Percentiles rank a stretch among this genome's conserved stretches.
Conservation (phyloP, 2,329 filamentous ascomycete species). For the Alternaria triticimaculans region DNA sequence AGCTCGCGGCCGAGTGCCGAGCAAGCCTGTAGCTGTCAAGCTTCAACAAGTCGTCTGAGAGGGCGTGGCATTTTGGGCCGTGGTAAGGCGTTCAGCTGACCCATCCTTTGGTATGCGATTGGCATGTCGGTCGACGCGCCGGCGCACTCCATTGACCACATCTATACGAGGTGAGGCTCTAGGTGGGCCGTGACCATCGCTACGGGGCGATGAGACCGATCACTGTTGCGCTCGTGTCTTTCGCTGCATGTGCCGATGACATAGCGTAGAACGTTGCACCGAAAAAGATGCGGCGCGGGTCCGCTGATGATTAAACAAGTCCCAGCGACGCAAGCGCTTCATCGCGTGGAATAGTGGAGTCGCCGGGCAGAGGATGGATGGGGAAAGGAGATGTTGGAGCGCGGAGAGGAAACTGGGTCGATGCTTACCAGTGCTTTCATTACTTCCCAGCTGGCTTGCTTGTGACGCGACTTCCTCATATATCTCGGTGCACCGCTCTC, state of each 20-base stretch:
- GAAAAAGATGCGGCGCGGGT: background rate
- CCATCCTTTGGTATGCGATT: background rate
- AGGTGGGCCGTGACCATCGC: background rate
- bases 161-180: background rate
- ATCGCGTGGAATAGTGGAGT: background rate
- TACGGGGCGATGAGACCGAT: background rate
- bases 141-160: background rate
- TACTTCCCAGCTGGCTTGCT: background rate
- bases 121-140: background rate
- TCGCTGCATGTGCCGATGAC: background rate
- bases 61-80: background rate
- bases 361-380: background rate
- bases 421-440: background rate
- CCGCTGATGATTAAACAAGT: background rate
- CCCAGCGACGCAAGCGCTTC: background rate
- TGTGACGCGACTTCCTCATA: background rate
- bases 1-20: conserved; percentile 16
- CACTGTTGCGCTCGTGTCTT: background rate
- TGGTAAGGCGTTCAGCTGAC: background rate
- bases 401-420: background rate
- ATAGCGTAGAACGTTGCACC: background rate
- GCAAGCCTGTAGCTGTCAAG: conserved; percentile 1
- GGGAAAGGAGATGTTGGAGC: background rate
- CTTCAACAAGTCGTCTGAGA: conserved; percentile 4
- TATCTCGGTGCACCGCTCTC: background rate